These are phyloP conservation scores for Vitis hybrid DNA, from an alignment of 177 flowering plant genomes.

Conservation along the genomic window DNA sequence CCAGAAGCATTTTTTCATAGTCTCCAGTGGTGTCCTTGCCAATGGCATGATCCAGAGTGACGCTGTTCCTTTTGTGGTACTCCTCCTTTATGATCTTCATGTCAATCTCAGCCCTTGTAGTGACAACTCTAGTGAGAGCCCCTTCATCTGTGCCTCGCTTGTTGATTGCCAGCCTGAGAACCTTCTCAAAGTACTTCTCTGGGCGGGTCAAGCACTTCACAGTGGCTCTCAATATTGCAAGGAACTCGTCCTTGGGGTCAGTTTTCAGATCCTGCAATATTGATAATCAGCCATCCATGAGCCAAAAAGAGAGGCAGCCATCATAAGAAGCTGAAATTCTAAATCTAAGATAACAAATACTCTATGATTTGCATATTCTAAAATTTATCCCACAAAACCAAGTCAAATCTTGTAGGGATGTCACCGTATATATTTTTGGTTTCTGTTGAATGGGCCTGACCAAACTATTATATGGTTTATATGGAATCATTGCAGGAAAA, in stretches of 20 bases:
- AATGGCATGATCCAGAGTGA: constrained; percentile 67
- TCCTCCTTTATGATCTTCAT: constrained; percentile 62
- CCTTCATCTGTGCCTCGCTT: constrained; percentile 76
- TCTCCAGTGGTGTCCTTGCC: constrained; percentile 75
- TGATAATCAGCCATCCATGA: not conserved
- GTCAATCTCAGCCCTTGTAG: constrained; percentile 85
- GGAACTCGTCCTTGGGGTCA: constrained; percentile 66
- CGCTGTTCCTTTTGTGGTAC: constrained; percentile 61
- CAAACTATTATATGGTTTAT: not conserved
- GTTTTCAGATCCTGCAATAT: constrained; percentile 62
- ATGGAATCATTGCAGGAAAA: not conserved
- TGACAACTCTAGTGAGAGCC: constrained; percentile 77
- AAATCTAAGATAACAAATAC: not conserved
- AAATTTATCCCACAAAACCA: not conserved
- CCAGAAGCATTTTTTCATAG: constrained; percentile 71
- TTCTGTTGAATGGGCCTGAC: not conserved
- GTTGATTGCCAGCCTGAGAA: constrained; percentile 64
- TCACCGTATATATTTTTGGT: not conserved
- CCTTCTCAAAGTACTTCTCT: constrained; percentile 74
- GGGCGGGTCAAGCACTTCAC: constrained; percentile 62
- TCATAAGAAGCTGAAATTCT: not conserved
- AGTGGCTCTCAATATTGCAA: constrained; percentile 47
- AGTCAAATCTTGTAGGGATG: not conserved
- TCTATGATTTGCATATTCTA: not conserved
- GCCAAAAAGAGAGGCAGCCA: not conserved